These are phyloP conservation scores for Aspergillus sp. DNA, from an alignment of 2,329 filamentous ascomycete species.

Conservation along the genomic window DNA sequence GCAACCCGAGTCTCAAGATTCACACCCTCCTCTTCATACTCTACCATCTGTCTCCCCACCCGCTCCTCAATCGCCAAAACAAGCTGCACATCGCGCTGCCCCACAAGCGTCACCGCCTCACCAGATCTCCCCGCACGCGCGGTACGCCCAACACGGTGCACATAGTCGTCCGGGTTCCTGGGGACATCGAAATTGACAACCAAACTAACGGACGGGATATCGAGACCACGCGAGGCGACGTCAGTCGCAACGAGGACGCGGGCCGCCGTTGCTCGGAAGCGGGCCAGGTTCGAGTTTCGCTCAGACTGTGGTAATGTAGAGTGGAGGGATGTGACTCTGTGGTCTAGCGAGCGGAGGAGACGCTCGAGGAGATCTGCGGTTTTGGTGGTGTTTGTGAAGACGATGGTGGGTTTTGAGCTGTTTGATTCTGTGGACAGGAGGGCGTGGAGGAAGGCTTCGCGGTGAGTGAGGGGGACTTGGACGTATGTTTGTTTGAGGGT, in stretches of 20 bases:
- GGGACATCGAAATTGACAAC: slow-evolving; percentile 97
- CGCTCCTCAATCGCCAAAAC: slow-evolving; percentile 86
- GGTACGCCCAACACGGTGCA: slow-evolving; percentile 93
- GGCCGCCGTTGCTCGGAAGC: slow-evolving; percentile 86
- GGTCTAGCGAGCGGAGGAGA: slow-evolving; percentile 77
- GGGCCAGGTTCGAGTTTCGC: slow-evolving; percentile 80
- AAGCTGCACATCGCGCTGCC: slow-evolving; percentile 87
- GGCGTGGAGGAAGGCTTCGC: slow-evolving; percentile 90
- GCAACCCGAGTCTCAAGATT: slow-evolving; percentile 90
- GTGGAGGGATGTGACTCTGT: slow-evolving; percentile 89
- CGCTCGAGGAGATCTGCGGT: slow-evolving; percentile 90
- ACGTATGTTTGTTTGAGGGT: slow-evolving; percentile 83
- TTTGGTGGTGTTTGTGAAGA: slow-evolving; percentile 90
- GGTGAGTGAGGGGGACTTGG: slow-evolving; percentile 84
- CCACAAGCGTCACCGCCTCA: slow-evolving; percentile 82
- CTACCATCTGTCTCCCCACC: slow-evolving; percentile 74
- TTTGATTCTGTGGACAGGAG: slow-evolving; percentile 80
- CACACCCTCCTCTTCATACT: slow-evolving; percentile 86
- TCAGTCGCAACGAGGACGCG: slow-evolving; percentile 92
- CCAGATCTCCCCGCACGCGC: slow-evolving; percentile 85
- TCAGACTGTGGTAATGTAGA: slow-evolving; percentile 82
- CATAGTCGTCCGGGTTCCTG: slow-evolving; percentile 94
- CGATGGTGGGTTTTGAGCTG: slow-evolving; percentile 72
- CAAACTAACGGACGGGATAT: slow-evolving; percentile 86
- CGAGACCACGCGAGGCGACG: slow-evolving; percentile 88